phyloP scores from a whole-genome alignment of 2,329 filamentous ascomycete genomes.

The Ilyonectria robusta region DNA sequence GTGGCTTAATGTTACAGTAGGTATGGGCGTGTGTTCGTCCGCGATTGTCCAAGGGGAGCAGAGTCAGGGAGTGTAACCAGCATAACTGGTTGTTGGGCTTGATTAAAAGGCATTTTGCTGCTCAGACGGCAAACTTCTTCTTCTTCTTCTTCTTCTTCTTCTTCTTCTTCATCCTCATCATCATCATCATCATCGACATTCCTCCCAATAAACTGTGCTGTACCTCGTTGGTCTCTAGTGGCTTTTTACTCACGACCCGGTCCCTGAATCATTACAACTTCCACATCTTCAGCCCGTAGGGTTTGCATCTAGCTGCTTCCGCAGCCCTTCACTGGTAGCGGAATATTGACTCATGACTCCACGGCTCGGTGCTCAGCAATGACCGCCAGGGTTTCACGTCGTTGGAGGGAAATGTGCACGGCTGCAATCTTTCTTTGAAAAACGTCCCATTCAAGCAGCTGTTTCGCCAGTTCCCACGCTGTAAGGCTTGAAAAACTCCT shows the following conservation, averaged over 20 bases:
- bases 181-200: conserved; percentile 7
- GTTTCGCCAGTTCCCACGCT: conserved; percentile 63
- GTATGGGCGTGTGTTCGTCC: not conserved
- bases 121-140: conserved; percentile 3
- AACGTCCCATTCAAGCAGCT: conserved; percentile 50
- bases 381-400: conserved; percentile 20
- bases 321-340: not conserved
- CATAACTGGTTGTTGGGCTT: not conserved
- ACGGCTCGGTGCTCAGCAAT: not conserved
- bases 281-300: conserved; percentile 4
- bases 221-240: conserved; percentile 5
- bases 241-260: conserved; percentile 4
- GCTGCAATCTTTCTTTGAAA: conserved; percentile 25
- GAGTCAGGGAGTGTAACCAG: not conserved
- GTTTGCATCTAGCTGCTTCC: conserved; percentile 4
- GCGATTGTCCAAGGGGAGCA: not conserved
- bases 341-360: conserved; percentile 5
- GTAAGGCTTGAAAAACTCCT: conserved; percentile 85
- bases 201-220: not conserved
- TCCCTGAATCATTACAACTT: conserved; percentile 16
- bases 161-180: not conserved
- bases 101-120: conserved; percentile 2
- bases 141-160: conserved; percentile 1
- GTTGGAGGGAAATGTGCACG: conserved; percentile 13
- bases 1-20: not conserved